These are phyloP conservation scores for Nakazawaea peltata DNA, from an alignment of 805 yeast species.

Conservation along the genomic window DNA sequence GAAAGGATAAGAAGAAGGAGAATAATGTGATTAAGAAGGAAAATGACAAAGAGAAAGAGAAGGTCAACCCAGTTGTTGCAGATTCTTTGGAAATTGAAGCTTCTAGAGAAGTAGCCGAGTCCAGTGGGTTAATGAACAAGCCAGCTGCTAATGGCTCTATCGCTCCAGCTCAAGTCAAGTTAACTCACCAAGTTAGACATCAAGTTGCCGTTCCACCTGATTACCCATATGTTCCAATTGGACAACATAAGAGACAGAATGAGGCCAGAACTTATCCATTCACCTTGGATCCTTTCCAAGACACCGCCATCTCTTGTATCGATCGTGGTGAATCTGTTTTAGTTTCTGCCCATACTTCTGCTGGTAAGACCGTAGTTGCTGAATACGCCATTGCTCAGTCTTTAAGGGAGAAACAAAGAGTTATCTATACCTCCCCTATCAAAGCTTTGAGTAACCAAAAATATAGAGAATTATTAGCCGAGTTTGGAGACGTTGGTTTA, in stretches of 20 bases:
- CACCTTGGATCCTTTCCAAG: conserved; percentile 94
- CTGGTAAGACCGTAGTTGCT: conserved; percentile 96
- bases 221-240: conserved; percentile 80
- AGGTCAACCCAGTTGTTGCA: conserved; percentile 66
- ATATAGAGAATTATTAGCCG: conserved; percentile 84
- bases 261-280: conserved; percentile 93
- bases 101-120: conserved; percentile 78
- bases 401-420: conserved; percentile 84
- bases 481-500: conserved; percentile 93
- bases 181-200: conserved; percentile 92
- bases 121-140: conserved; percentile 54
- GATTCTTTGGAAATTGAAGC: conserved; percentile 88
- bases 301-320: conserved; percentile 91
- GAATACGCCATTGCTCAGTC: conserved; percentile 97
- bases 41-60: conserved; percentile 23
- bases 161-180: conserved; percentile 41
- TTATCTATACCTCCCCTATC: conserved; percentile 91
- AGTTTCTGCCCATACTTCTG: conserved; percentile 96
- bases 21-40: conserved; percentile 16
- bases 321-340: conserved; percentile 91
- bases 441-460: conserved; percentile 93
- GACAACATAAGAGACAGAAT: conserved; percentile 67
- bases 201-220: conserved; percentile 96
- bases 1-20: conserved; percentile 21
- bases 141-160: conserved; percentile 25